A percentile compares a stretch with the other conserved stretches of the same genome.
Conservation (phyloP, 2,329 filamentous ascomycete species). For the Talaromyces sp. region DNA sequence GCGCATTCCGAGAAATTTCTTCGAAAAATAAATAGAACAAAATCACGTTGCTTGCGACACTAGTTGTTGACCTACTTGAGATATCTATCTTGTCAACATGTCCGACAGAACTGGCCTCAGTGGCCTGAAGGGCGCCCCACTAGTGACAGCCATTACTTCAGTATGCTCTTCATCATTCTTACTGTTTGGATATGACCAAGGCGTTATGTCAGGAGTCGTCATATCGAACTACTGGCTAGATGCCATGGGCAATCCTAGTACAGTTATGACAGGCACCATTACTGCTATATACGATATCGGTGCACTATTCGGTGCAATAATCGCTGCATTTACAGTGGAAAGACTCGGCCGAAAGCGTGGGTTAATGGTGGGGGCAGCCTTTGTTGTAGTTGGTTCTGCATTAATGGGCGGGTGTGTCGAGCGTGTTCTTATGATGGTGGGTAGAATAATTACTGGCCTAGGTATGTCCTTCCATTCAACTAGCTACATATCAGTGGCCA, state of each 20-base stretch:
- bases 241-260: constrained; percentile 28
- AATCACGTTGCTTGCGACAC: no score
- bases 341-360: constrained; percentile 31
- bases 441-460: constrained; percentile 29
- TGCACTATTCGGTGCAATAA: constrained; percentile 30
- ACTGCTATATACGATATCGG: constrained; percentile 35
- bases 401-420: constrained; percentile 25
- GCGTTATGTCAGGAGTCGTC: constrained; percentile 33
- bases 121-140: constrained; percentile 19
- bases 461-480: constrained; percentile 12
- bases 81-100: no score
- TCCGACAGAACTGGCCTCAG: constrained; percentile 17
- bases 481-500: neutral
- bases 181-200: constrained; percentile 40
- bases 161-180: constrained; percentile 46
- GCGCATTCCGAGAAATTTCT: neutral
- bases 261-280: constrained; percentile 32
- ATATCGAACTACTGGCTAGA: constrained; percentile 30
- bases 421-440: constrained; percentile 27
- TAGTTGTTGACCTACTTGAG: no score
- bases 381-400: constrained; percentile 27
- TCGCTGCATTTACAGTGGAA: constrained; percentile 29
- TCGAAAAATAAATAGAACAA: no score
- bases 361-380: constrained; percentile 23
- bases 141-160: constrained; percentile 29